These are phyloP conservation scores for Chlorella vulgaris DNA, from an alignment of 139 green algal genomes.

Conservation along the genomic window DNA sequence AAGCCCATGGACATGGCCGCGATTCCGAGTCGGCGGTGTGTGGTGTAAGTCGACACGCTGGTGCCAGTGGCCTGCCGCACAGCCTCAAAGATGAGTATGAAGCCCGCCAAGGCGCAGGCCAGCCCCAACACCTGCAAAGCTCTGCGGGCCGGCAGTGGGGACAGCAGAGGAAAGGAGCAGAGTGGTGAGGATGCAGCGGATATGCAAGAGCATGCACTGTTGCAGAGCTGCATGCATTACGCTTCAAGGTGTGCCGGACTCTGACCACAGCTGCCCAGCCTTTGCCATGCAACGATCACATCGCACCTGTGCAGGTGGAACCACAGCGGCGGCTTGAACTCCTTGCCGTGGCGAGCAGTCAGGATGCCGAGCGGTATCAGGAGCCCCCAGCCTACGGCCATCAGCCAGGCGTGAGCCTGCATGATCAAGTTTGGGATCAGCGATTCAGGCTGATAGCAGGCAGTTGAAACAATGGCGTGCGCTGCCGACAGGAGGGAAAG, in stretches of 20 bases:
- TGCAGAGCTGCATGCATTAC: not conserved
- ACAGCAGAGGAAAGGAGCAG: not conserved
- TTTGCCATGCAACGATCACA: not conserved
- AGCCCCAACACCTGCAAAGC: conserved; percentile 40
- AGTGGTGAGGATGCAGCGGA: not conserved
- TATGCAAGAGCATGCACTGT: not conserved
- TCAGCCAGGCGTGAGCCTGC: conserved; percentile 48
- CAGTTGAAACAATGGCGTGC: not conserved
- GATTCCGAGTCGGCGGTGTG: conserved; percentile 42
- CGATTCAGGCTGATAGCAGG: no score
- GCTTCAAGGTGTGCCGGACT: not conserved
- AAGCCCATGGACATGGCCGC: conserved; percentile 44
- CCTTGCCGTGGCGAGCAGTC: conserved; percentile 31
- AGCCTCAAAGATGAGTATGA: conserved; percentile 34
- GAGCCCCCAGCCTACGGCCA: conserved; percentile 49
- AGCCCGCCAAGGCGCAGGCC: conserved; percentile 24
- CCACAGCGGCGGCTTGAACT: conserved; percentile 31
- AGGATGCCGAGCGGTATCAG: conserved; percentile 52
- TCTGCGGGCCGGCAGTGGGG: not conserved
- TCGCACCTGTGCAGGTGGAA: conserved; percentile 45
- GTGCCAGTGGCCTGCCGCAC: conserved; percentile 11
- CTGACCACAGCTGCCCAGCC: not conserved
- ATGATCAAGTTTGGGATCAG: no score
- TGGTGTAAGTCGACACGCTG: conserved; percentile 14
- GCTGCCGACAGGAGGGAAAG: no score